phyloP scores from a whole-genome alignment of 129 eudicot species.

The Flaveria sonorensis region DNA sequence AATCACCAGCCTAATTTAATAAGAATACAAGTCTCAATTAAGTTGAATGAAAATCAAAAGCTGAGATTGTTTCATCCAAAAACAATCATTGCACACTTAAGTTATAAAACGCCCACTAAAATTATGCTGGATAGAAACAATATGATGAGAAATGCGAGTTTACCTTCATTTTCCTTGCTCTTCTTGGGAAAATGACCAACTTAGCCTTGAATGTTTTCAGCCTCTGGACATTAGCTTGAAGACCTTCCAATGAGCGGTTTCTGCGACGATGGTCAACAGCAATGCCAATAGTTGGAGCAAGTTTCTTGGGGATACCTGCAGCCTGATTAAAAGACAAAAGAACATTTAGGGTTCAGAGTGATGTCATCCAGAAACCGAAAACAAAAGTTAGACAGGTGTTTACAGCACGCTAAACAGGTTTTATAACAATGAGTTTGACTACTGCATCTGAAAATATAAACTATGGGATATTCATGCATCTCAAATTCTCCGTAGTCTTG shows the following conservation, averaged over 20 bases:
- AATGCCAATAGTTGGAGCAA: conserved; percentile 80
- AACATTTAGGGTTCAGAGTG: not conserved
- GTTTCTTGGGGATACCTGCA: conserved; percentile 82
- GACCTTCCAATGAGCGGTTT: conserved; percentile 74
- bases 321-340: conserved; percentile 35
- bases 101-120: not conserved
- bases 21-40: not conserved
- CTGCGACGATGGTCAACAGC: conserved; percentile 78
- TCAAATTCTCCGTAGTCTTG: not conserved
- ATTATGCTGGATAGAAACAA: not conserved
- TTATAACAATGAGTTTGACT: too few species aligned
- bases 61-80: not conserved
- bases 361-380: not conserved
- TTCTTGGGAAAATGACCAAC: conserved; percentile 79
- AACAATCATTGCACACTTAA: not conserved
- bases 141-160: not conserved
- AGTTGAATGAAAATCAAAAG: not conserved
- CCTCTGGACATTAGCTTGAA: conserved; percentile 83
- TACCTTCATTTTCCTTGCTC: conserved; percentile 73
- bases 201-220: conserved; percentile 84
- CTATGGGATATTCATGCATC: not conserved
- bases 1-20: conserved; percentile 62
- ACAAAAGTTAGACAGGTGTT: not conserved
- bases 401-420: too few species aligned
- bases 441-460: not conserved